A percentile compares a stretch with the other conserved stretches of the same genome.
Conservation (phyloP, 2,329 filamentous ascomycete species). For the Corynespora cassiicola region DNA sequence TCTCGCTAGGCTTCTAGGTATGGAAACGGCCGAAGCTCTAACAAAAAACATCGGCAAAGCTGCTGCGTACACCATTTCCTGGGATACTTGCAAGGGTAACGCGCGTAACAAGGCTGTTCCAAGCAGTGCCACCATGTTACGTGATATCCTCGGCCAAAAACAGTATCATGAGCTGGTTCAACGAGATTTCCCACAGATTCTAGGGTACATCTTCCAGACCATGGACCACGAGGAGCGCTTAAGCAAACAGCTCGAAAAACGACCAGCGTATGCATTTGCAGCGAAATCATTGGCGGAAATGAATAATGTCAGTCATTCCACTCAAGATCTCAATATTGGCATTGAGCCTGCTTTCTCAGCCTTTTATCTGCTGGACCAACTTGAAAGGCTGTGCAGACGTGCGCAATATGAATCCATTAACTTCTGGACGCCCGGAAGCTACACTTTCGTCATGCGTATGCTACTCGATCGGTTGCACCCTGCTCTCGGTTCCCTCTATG, state of each 20-base stretch:
- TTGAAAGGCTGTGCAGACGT: constrained; percentile 78
- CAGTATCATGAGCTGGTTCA: constrained; percentile 69
- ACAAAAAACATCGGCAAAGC: constrained; percentile 75
- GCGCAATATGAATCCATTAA: constrained; percentile 65
- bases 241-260: constrained; percentile 61
- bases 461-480: constrained; percentile 82
- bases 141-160: constrained; percentile 72
- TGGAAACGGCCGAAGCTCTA: constrained; percentile 46
- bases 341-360: constrained; percentile 88
- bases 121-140: constrained; percentile 71
- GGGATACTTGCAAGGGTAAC: constrained; percentile 65
- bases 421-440: constrained; percentile 79
- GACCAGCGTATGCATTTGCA: constrained; percentile 64
- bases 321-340: constrained; percentile 70
- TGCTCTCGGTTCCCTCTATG: constrained; percentile 84
- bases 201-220: constrained; percentile 76
- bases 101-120: constrained; percentile 49
- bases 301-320: constrained; percentile 70
- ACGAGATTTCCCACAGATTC: constrained; percentile 75
- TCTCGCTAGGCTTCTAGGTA: constrained; percentile 59
- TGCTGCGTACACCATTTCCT: constrained; percentile 83
- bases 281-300: constrained; percentile 73
- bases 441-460: constrained; percentile 75
- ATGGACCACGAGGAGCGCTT: constrained; percentile 54
- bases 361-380: constrained; percentile 75